Base-by-base conservation (phyloP, 495 filamentous ascomycete species). In the Thermochaetoides thermophila region DNA sequence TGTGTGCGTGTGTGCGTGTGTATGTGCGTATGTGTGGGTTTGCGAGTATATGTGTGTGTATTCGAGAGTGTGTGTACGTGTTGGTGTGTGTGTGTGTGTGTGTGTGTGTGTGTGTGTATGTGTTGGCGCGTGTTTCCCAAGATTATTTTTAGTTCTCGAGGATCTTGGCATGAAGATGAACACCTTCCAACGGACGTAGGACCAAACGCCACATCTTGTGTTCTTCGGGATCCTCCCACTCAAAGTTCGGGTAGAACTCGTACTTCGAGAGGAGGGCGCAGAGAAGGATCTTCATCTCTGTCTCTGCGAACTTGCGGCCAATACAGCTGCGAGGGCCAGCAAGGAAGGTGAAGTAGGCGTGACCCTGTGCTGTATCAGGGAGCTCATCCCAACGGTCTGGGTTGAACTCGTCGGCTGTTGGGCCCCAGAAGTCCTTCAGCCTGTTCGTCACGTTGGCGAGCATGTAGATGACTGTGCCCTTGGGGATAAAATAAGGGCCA, bases 181-280 rank as follows among this genome's bases (percentile, higher is more conserved):
- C 53, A 6, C 66, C 66, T 35, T 64, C 57, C 46, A 56, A 60
- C 2, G 66, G 66, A 35, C 66, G 48, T 40, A 69, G 36, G 21
- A 68, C 64, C 17, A 68, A 37, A 5, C 64, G 48, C 66, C 64
- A 69, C 64, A 67, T 66, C 50, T 69, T 69, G 55, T 58, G 59
- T 12, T 59, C 47, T 49, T 68, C 66, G 6, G 63, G 66, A 37
- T 69, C 56, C 3, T 53, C 52, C 6, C 51, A 46, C 9, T 37
- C 35, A 21, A 40, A 40, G 31, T 68, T 60, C 5, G 49, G 49
- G 40, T 37, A 40, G 34, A 60, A 59, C 26, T 52, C 43, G 31
- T 40, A 60, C 43, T 46, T 43, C 42, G 48, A 53, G 19, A 60
- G 41, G 31, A 60, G 19, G 26, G 35, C 42, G 39, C 53, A 53